phyloP scores from a whole-genome alignment of 192 early-diverging fungal genomes.

The Entomortierella lignicola region DNA sequence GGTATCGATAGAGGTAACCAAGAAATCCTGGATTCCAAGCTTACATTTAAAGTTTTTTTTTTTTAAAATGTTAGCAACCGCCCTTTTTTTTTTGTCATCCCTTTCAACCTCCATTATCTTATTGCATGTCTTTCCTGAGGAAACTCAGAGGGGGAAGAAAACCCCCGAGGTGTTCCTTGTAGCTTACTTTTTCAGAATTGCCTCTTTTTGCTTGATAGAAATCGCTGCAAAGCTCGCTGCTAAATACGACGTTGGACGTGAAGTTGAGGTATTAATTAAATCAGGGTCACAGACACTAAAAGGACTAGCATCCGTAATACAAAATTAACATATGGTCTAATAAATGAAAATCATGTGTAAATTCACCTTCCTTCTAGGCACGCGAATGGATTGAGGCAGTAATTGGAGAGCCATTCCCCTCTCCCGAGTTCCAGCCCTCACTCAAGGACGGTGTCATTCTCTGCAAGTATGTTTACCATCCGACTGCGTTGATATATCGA shows the following conservation, averaged over 20 bases:
- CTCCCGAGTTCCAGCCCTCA: constrained; percentile 68
- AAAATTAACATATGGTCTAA: neutral
- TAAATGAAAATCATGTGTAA: too few species aligned
- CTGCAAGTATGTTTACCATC: constrained; percentile 68
- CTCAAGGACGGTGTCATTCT: constrained; percentile 83
- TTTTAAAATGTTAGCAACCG: neutral
- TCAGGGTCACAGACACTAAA: neutral
- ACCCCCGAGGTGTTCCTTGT: constrained; percentile 6
- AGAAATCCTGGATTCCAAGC: too few species aligned
- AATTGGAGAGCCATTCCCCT: constrained; percentile 64
- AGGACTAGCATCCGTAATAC: neutral
- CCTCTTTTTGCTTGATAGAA: constrained; percentile 13
- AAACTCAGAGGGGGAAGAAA: too few species aligned
- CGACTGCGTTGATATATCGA: neutral
- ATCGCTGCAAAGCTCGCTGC: constrained; percentile 56
- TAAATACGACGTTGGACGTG: constrained; percentile 47
- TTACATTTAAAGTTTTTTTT: neutral
- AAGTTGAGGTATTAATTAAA: constrained; percentile 22
- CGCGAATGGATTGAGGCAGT: constrained; percentile 77
- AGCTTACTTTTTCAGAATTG: neutral
- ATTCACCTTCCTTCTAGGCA: constrained; percentile 55
- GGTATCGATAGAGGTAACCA: constrained; percentile 51
- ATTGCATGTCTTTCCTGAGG: too few species aligned
- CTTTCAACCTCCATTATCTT: too few species aligned
- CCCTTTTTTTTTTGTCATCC: neutral